These are phyloP conservation scores for Rhodosporidiobolus sp. DNA, from an alignment of 768 basidiomycete genomes.

Conservation along the genomic window DNA sequence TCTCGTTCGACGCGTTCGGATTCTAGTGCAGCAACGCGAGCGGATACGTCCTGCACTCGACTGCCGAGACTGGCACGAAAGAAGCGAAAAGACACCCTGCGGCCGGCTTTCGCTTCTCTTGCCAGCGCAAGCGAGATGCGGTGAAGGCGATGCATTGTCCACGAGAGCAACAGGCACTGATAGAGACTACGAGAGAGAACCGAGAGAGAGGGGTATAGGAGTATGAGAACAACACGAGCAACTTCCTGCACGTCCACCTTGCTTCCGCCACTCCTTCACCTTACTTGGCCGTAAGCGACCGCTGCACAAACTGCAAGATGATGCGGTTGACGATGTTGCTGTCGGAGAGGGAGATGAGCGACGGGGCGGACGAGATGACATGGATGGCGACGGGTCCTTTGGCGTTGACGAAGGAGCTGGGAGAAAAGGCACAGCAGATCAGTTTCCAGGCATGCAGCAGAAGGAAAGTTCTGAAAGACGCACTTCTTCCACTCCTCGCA, in stretches of 20 bases:
- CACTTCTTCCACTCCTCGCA: conserved; percentile 21
- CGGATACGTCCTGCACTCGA: too few relatives aligned
- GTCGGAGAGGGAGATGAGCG: conserved; percentile 25
- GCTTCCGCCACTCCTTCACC: neutral
- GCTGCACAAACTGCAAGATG: conserved; percentile 5
- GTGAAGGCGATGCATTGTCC: too few relatives aligned
- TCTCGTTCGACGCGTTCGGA: conserved; percentile 30
- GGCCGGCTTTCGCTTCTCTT: too few relatives aligned
- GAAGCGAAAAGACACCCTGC: too few relatives aligned
- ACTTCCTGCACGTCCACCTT: too few relatives aligned
- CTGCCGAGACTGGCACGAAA: too few relatives aligned
- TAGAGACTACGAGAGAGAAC: too few relatives aligned
- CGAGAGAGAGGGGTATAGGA: too few relatives aligned
- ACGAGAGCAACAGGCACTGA: too few relatives aligned
- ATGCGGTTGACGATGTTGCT: conserved; percentile 29
- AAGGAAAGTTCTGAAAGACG: neutral
- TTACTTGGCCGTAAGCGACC: neutral
- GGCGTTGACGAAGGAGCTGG: conserved; percentile 17
- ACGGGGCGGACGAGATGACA: conserved; percentile 11
- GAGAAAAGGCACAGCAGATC: neutral
- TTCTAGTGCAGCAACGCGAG: conserved; percentile 12
- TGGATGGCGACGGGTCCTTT: neutral
- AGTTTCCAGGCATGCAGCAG: neutral
- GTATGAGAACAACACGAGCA: too few relatives aligned
- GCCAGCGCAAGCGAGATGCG: too few relatives aligned